phyloP scores from a whole-genome alignment of 352 stramenopile species.

The Plasmopara halstedii region DNA sequence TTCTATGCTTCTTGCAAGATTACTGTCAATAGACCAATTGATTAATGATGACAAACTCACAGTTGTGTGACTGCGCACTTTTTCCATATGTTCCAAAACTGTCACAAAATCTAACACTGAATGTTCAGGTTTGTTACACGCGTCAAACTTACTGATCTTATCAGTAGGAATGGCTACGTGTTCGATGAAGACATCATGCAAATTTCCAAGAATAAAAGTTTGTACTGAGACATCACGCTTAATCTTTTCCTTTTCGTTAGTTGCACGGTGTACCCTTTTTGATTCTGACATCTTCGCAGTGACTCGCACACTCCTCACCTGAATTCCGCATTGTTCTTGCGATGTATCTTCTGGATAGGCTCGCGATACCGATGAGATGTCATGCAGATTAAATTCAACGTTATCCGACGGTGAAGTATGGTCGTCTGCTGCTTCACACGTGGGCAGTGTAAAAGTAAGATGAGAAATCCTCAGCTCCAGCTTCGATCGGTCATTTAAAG shows the following conservation, averaged over 20 bases:
- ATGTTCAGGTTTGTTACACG: neutral
- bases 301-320: conserved; percentile 29
- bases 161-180: conserved; percentile 32
- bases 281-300: conserved; percentile 26
- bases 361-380: conserved; percentile 38
- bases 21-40: conserved; percentile 29
- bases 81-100: conserved; percentile 46
- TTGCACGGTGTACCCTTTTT: conserved; percentile 1
- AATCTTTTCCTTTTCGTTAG: neutral
- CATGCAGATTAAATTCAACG: conserved; percentile 39
- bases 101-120: conserved; percentile 36
- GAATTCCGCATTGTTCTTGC: conserved; percentile 47
- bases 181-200: conserved; percentile 38
- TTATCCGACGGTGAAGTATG: conserved; percentile 40
- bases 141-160: conserved; percentile 12
- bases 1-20: neutral
- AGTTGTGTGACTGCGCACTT: conserved; percentile 33
- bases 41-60: conserved; percentile 25
- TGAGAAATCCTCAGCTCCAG: conserved; percentile 34
- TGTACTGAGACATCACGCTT: neutral
- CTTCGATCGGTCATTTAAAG: conserved; percentile 43
- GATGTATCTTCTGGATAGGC: conserved; percentile 27
- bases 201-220: conserved; percentile 10
- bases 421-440: conserved; percentile 32
- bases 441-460: conserved; percentile 40